These are phyloP conservation scores for Platanus orientalis DNA, from an alignment of 164 flowering plant genomes.

Conservation along the genomic window DNA sequence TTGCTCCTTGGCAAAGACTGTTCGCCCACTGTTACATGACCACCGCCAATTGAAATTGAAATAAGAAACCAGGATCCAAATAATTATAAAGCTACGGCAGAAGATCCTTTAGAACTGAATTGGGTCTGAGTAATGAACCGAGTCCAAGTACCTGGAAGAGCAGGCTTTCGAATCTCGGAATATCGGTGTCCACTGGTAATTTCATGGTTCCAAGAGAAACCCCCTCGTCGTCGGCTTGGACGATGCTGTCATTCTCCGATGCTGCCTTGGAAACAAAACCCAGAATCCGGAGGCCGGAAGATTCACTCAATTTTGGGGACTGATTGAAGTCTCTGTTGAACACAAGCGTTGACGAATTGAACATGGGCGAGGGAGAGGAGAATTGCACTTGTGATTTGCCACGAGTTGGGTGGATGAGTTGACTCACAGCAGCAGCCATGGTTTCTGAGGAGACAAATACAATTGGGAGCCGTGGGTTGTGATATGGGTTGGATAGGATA, in stretches of 20 bases:
- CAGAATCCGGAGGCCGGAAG: constrained; percentile 15
- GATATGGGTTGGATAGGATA: neutral
- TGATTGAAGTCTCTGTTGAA: neutral
- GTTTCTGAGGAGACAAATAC: neutral
- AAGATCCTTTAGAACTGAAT: neutral
- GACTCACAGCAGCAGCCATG: constrained; percentile 15
- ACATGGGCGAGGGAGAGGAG: constrained; percentile 2
- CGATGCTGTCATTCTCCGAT: constrained; percentile 18
- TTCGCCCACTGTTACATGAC: constrained; percentile 66
- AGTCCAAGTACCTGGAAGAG: constrained; percentile 63
- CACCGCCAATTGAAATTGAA: no score
- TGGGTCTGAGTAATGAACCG: neutral
- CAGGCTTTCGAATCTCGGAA: constrained; percentile 56
- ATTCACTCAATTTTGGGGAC: neutral
- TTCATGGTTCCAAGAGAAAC: constrained; percentile 82
- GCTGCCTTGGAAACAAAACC: constrained; percentile 28
- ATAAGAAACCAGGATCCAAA: no score
- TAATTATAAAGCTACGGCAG: no score
- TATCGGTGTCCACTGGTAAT: constrained; percentile 50
- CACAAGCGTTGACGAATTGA: constrained; percentile 1
- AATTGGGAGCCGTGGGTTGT: neutral
- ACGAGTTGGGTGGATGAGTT: constrained; percentile 9
- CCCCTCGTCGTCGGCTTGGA: constrained; percentile 41
- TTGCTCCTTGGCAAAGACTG: constrained; percentile 87
- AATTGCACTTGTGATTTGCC: constrained; percentile 8